phyloP scores from a whole-genome alignment of 495 filamentous ascomycete species.

The Recurvomyces mirabilis region DNA sequence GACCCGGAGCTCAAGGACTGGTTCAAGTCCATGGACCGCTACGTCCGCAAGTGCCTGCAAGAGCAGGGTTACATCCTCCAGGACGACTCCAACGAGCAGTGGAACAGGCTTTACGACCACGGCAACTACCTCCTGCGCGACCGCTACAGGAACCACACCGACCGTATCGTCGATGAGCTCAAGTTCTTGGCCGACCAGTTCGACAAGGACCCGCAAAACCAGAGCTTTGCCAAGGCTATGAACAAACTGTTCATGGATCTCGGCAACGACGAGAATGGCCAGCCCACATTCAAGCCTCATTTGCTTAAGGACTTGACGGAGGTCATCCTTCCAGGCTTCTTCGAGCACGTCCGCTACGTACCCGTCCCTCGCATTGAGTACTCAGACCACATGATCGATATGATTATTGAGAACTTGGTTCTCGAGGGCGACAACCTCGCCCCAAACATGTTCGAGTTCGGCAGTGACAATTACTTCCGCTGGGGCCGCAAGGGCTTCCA shows the following conservation, averaged over 20 bases:
- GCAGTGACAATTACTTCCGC: slow-evolving; percentile 87
- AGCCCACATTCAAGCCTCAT: slow-evolving; percentile 82
- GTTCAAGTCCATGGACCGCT: slow-evolving; percentile 70
- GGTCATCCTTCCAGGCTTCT: slow-evolving; percentile 71
- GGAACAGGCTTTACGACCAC: slow-evolving; percentile 73
- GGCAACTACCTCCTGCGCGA: slow-evolving; percentile 82
- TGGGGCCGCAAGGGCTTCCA: slow-evolving; percentile 80
- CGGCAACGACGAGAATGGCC: slow-evolving; percentile 73
- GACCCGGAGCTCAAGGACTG: slow-evolving; percentile 81
- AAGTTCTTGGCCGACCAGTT: slow-evolving; percentile 87
- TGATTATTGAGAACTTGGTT: slow-evolving; percentile 84
- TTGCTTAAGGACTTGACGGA: slow-evolving; percentile 79
- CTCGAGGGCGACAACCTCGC: slow-evolving; percentile 95
- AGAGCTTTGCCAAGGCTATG: slow-evolving; percentile 59
- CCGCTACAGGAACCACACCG: slow-evolving; percentile 76
- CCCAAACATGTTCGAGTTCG: slow-evolving; percentile 86
- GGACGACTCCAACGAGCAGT: slow-evolving; percentile 68
- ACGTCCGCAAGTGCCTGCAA: slow-evolving; percentile 72
- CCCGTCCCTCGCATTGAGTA: slow-evolving; percentile 93
- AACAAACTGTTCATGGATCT: slow-evolving; percentile 82
- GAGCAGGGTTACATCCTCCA: slow-evolving; percentile 87
- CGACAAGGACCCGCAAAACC: slow-evolving; percentile 75
- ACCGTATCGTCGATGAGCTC: slow-evolving; percentile 77
- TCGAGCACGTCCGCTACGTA: slow-evolving; percentile 83
- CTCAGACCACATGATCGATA: slow-evolving; percentile 73